These are phyloP conservation scores for Macrophomina tecta DNA, from an alignment of 2,329 filamentous ascomycete species.

Conservation along the genomic window DNA sequence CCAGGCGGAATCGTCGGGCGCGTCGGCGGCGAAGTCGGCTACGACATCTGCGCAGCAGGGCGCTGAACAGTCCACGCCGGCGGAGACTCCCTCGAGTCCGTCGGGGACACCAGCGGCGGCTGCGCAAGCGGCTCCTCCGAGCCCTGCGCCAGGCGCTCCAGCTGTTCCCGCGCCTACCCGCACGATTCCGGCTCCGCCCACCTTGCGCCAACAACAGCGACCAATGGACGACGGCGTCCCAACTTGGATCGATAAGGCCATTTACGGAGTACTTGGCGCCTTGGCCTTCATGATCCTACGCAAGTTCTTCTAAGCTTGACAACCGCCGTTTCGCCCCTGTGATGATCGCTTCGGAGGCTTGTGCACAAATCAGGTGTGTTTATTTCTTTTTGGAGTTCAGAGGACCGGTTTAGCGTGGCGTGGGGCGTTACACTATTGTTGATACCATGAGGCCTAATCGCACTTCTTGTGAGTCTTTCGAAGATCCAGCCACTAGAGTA, in stretches of 20 bases:
- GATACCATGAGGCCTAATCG: conserved; percentile 11
- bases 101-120: background rate
- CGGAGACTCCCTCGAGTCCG: background rate
- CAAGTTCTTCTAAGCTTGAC: conserved; percentile 44
- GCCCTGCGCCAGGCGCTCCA: conserved; percentile 21
- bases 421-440: background rate
- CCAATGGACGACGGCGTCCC: conserved; percentile 61
- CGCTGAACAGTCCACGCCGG: background rate
- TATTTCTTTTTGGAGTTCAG: background rate
- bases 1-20: conserved; percentile 27
- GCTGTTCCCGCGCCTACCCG: conserved; percentile 29
- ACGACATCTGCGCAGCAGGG: background rate
- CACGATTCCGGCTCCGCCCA: conserved; percentile 17
- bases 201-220: conserved; percentile 28
- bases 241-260: conserved; percentile 81
- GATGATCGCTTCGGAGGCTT: too few species aligned
- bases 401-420: conserved; percentile 13
- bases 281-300: conserved; percentile 71
- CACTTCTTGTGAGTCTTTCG: background rate
- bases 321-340: too few species aligned
- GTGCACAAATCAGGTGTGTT: background rate
- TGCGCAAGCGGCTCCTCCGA: background rate
- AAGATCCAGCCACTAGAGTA: background rate
- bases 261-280: conserved; percentile 73
- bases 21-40: background rate